Evolutionary conservation across 2,329 filamentous ascomycete genomes (phyloP).

Genomic region (Acarospora socialis): DNA sequence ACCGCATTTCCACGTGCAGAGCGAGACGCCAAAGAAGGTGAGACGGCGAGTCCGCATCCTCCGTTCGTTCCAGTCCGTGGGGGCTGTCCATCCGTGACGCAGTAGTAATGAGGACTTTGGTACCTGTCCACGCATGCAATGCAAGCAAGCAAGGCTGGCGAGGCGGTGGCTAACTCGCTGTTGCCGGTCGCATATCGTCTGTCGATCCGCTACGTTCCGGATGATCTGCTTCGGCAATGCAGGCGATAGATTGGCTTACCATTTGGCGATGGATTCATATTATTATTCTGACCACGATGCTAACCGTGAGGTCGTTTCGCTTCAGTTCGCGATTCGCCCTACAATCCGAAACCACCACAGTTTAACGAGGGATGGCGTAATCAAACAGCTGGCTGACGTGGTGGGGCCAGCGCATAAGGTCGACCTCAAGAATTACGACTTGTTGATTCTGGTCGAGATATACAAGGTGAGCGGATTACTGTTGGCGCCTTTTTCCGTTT

Average conservation of each 20-base stretch:
- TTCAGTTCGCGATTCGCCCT: slow-evolving; percentile 48
- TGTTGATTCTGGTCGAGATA: slow-evolving; percentile 47
- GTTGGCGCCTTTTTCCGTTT: too few species aligned
- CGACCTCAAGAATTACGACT: slow-evolving; percentile 46
- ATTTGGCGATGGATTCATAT: too few species aligned
- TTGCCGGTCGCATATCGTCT: too few species aligned
- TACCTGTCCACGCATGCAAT: too few species aligned
- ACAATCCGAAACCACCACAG: slow-evolving; percentile 45
- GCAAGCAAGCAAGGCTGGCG: too few species aligned
- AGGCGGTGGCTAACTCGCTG: too few species aligned
- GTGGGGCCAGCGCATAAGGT: slow-evolving; percentile 46
- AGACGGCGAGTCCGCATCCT: slow-evolving; percentile 14
- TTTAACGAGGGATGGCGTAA: slow-evolving; percentile 42
- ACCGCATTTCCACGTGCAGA: slow-evolving; percentile 41
- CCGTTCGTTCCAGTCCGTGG: too few species aligned
- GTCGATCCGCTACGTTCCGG: too few species aligned
- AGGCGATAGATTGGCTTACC: background rate
- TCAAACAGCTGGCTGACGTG: slow-evolving; percentile 42
- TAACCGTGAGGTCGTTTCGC: slow-evolving; percentile 4
- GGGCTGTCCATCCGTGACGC: too few species aligned
- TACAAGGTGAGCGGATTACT: slow-evolving; percentile 48
- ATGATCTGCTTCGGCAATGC: background rate
- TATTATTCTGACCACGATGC: background rate
- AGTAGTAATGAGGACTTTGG: too few species aligned
- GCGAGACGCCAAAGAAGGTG: slow-evolving; percentile 38